Evolutionary conservation across 352 stramenopile species (phyloP), one percentile per base, ranked within the genome.

Genomic region (Phytophthora sp.): DNA sequence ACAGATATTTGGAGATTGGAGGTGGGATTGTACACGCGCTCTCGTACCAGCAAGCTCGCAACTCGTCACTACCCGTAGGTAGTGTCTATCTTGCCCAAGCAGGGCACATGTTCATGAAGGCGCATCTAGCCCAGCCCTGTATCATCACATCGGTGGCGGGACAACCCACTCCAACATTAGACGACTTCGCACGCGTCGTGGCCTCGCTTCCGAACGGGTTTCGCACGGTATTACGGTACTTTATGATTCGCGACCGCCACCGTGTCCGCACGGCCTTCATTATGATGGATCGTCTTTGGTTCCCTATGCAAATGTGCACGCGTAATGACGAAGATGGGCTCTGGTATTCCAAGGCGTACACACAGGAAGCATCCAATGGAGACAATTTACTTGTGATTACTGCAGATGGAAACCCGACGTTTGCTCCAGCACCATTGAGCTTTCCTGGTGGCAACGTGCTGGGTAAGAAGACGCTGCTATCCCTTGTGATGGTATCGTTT

Each of bases 31-130:
- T 98, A 15, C 91, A 98, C 59, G 82, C 87, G 6, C 69, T 98
- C 2, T 96, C 88, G 18, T 97, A 97, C 58, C 86, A 96, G 47
- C 86, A 96, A 73, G 88, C 89, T 16, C 74, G 87, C 18, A 97
- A 96, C 42, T 82, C 86, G 27, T 93, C 89, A 27, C 63, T 96
- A 9, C 76, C 82, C 0, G 77, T 91, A 2, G 86, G 84, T 8
- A 77, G 82, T 3, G 88, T 97, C 15, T 96, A 95, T 73, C 61
- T 97, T 58, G 89, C 90, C 2, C 85, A 95, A 55, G 80, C 89
- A 5, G 92, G 91, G 1, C 92, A 96, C 74, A 97, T 98, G 90
- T 89, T 98, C 50, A 89, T 95, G 69, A 91, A 93, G 52, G 90
- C 88, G 6, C 84, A 94, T 31, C 56, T 98, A 23, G 84, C 82